Evolutionary conservation across 2,329 filamentous ascomycete species (phyloP).

Genomic region (Hypoxylon sp.): DNA sequence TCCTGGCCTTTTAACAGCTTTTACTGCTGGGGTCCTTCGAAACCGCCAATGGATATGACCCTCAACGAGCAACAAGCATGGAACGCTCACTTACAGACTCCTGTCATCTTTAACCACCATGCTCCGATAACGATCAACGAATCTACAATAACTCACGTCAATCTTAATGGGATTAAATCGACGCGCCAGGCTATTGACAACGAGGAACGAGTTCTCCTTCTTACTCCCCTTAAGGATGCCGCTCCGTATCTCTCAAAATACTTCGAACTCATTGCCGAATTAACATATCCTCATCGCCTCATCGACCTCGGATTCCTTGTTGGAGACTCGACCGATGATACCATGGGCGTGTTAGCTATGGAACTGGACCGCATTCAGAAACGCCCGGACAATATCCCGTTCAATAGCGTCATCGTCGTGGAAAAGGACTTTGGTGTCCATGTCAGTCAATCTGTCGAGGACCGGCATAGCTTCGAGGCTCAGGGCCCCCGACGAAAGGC

Average conservation of each 20-base stretch:
- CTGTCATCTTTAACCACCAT: conserved; percentile 97
- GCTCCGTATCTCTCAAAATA: conserved; percentile 86
- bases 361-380: conserved; percentile 92
- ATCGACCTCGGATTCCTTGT: conserved; percentile 97
- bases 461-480: conserved; percentile 87
- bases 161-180: conserved; percentile 88
- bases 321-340: conserved; percentile 92
- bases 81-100: conserved; percentile 90
- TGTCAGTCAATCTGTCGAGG: conserved; percentile 83
- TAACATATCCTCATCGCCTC: conserved; percentile 94
- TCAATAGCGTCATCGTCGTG: conserved; percentile 86
- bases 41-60: conserved; percentile 96
- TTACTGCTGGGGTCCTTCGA: conserved; percentile 96
- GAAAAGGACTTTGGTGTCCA: conserved; percentile 90
- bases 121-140: conserved; percentile 88
- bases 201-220: conserved; percentile 88
- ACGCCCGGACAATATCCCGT: conserved; percentile 83
- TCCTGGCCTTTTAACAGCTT: conserved; percentile 72
- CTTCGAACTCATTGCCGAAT: conserved; percentile 90
- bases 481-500: conserved; percentile 92
- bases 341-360: conserved; percentile 84
- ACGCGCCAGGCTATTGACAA: conserved; percentile 84
- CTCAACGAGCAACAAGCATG: conserved; percentile 91
- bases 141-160: conserved; percentile 81
- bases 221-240: conserved; percentile 94